Base-by-base conservation (phyloP, 78 protist genomes). In the Dictyostelium capitatum region DNA sequence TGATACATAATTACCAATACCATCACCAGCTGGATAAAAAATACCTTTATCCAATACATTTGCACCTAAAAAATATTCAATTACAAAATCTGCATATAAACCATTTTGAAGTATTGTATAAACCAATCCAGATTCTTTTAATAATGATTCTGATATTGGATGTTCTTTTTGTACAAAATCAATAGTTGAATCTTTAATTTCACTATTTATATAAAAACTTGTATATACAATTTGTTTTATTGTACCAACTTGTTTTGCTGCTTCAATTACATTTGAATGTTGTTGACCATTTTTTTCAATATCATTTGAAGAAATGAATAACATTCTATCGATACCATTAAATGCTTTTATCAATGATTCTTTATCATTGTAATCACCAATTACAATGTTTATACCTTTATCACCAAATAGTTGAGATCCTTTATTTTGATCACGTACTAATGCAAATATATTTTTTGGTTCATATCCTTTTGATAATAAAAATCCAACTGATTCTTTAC, bases 261-360 rank as follows among this genome's bases (percentile, higher is more conserved):
- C 89, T 17, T 64, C 65, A 8, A 57, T 20, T 4, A 81, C 89
- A 65, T 81, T 51, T 15, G 28, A 15, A 28, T 81, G 89, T 47
- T 81, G 89, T 2, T 7, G 11, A 3, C 14, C 8, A 48, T 79
- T 62, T 11, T 65, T 64, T 19, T 46, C 79, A 5, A 81, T 14
- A 19, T 81, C 89, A 81, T 53, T 81, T 3, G 65, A 46, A 2
- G 89, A 81, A 17, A 81, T 28, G 53, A 81, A 81, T 56, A 81
- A 65, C 6, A 81, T n/a, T 7, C 46, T 59, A 2, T 81, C 79
- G 4, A 81, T 32, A 65, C 89, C 89, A 14, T 43, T 6, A 12
- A 81, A 64, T 11, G 89, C 89, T 0, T 41, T 15, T 0, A 81
- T 7, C 19, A 81, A 65, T 9, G 64, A 62, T 59, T 59, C 28